Evolutionary conservation across 2,329 filamentous ascomycete species (phyloP).

Genomic region (Rhynchosporium graminicola): DNA sequence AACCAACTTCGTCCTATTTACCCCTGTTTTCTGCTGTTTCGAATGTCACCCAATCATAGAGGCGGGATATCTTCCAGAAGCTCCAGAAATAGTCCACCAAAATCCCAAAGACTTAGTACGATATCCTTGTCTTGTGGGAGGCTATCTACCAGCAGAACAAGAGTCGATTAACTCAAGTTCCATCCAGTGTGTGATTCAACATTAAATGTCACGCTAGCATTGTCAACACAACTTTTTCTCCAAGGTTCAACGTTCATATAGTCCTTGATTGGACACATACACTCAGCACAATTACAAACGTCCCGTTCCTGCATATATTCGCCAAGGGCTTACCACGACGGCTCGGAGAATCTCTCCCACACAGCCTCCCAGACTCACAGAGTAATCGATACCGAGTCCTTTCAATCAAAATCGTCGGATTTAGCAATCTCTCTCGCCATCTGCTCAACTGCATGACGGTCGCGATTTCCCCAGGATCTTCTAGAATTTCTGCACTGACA

Average conservation of each 20-base stretch:
- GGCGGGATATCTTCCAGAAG: slow-evolving; percentile 9
- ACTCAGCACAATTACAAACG: background rate
- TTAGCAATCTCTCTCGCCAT: slow-evolving; percentile 3
- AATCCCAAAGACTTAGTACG: background rate
- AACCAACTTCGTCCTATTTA: slow-evolving; percentile 8
- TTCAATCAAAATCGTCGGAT: background rate
- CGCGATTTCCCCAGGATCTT: slow-evolving; percentile 9
- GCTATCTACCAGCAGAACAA: background rate
- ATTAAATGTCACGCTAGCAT: background rate
- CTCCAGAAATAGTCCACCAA: background rate
- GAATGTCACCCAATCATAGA: background rate
- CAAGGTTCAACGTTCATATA: background rate
- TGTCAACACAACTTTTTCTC: background rate
- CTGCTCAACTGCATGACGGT: background rate
- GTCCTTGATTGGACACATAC: slow-evolving; percentile 1
- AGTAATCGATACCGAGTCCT: background rate
- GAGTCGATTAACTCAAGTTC: background rate
- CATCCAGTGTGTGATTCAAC: background rate
- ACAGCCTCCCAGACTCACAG: background rate
- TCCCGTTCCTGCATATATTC: slow-evolving; percentile 5
- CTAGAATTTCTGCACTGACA: background rate
- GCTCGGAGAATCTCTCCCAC: slow-evolving; percentile 6
- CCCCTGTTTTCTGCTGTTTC: background rate
- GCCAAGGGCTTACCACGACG: slow-evolving; percentile 5
- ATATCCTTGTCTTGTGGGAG: background rate